Evolutionary conservation across 1,284 basidiomycete genomes (phyloP), one percentile per base, ranked within the genome.

Genomic region (Ustilago lituana): DNA sequence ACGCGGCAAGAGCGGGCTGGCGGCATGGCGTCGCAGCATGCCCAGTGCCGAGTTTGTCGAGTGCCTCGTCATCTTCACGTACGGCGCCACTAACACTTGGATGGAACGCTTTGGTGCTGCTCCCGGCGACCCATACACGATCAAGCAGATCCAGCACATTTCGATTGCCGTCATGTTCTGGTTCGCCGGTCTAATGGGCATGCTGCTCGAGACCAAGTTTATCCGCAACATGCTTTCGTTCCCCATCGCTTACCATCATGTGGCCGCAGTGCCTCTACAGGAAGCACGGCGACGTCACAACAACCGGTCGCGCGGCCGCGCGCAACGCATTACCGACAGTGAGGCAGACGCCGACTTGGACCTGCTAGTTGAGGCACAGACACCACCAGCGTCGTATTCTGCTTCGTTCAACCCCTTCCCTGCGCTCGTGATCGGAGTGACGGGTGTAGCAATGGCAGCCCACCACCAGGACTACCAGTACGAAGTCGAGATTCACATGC

Each of bases 81-180:
- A 98, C 80, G 95, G 94, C 15, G 85, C 88, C 38, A 91, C 91
- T 39, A 96, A 98, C 82, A 94, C 91, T 8, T 98, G 93, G 93
- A 93, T 98, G 91, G 94, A 98, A 83, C 88, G 82, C 4, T 92
- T 96, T 73, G 94, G 93, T 8, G 90, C 89, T 0, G 83, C 87
- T 19, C 83, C 90, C 0, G 92, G 91, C 17, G 89, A 91, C 78
- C 92, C 94, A 3, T 96, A 88, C 83, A 91, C 91, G 1, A 91
- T 94, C 45, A 96, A 95, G 84, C 89, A 97, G 82, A 87, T 97
- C 19, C 93, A 98, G 82, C 95, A 98, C 82, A 95, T 96, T 68
- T 89, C 90, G 55, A 97, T 98, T 64, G 94, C 94, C 9, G 82
- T 89, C 75, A 95, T 94, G 93, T 97, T 95, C 84, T 96, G 92